Percentiles rank a stretch among this genome's conserved stretches.
phyloP scores from a whole-genome alignment of 306 rosid genomes.

The Gynostemma pentaphyllum region DNA sequence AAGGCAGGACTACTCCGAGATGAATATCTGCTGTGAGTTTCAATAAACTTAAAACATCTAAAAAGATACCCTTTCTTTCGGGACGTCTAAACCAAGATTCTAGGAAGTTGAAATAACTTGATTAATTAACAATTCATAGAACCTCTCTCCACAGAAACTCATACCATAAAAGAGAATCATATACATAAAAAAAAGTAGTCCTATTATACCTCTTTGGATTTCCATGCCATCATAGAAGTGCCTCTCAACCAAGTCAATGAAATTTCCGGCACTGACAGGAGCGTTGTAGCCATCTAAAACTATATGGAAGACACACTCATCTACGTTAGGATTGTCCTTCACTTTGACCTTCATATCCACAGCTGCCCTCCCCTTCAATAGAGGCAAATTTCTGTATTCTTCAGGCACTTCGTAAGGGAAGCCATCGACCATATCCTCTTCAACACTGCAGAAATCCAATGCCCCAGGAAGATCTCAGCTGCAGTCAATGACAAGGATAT shows the following conservation, averaged over 20 bases:
- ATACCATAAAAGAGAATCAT: background rate
- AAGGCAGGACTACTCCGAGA: too few relatives aligned
- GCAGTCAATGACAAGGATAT: conserved; percentile 98
- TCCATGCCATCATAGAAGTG: conserved; percentile 97
- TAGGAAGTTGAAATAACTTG: too few relatives aligned
- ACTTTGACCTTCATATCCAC: conserved; percentile 99
- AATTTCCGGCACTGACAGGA: conserved; percentile 91
- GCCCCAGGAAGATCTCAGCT: conserved; percentile 99
- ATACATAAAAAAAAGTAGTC: background rate
- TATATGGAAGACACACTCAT: conserved; percentile 73
- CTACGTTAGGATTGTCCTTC: conserved; percentile 78
- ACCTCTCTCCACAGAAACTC: background rate
- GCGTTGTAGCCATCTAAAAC: conserved; percentile 96
- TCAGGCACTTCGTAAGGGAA: conserved; percentile 88
- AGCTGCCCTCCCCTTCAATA: conserved; percentile 88
- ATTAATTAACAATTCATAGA: too few relatives aligned
- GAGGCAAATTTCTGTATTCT: conserved; percentile 74
- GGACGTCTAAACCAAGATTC: background rate
- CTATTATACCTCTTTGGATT: conserved; percentile 76
- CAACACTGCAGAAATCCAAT: conserved; percentile 99
- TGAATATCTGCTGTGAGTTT: too few relatives aligned
- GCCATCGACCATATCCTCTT: conserved; percentile 98
- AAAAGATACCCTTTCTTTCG: too few relatives aligned
- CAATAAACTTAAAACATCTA: too few relatives aligned
- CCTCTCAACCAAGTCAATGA: conserved; percentile 80